phyloP scores from a whole-genome alignment of 805 yeast species.

The Schwanniomyces yamadae region DNA sequence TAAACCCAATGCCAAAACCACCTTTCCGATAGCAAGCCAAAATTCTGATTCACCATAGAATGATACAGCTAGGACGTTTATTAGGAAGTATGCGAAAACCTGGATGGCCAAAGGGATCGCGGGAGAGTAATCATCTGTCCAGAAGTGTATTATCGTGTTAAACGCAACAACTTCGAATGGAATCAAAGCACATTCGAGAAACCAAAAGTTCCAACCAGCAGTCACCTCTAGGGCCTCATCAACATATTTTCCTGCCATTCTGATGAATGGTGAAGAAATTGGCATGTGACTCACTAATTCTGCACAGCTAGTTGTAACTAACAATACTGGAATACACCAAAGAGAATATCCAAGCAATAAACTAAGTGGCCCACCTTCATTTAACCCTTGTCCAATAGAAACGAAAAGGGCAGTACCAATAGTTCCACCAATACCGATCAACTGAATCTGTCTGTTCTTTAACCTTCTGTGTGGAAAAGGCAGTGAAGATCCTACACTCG shows the following conservation, averaged over 20 bases:
- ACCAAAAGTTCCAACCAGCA: constrained; percentile 35
- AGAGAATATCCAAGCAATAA: constrained; percentile 29
- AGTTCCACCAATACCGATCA: constrained; percentile 41
- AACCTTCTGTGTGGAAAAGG: constrained; percentile 11
- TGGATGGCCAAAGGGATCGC: constrained; percentile 52
- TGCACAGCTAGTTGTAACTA: constrained; percentile 33
- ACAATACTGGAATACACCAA: constrained; percentile 30
- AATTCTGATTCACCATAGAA: constrained; percentile 78
- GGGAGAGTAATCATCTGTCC: constrained; percentile 63
- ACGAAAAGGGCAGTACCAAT: constrained; percentile 40
- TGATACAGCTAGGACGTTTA: constrained; percentile 67
- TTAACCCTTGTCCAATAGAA: constrained; percentile 34
- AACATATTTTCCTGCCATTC: constrained; percentile 36
- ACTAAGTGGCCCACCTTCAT: constrained; percentile 34
- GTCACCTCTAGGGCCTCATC: constrained; percentile 36
- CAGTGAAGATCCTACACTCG: background rate
- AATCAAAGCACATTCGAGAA: constrained; percentile 33
- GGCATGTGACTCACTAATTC: constrained; percentile 40
- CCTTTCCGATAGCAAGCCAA: constrained; percentile 61
- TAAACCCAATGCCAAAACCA: constrained; percentile 64
- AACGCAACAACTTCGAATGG: constrained; percentile 39
- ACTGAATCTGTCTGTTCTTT: constrained; percentile 34
- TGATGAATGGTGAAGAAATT: constrained; percentile 35
- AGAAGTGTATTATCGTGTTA: constrained; percentile 52
- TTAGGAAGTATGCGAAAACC: constrained; percentile 53